Evolutionary conservation across 495 filamentous ascomycete species (phyloP).

Genomic region (Xylaria bambusicola): DNA sequence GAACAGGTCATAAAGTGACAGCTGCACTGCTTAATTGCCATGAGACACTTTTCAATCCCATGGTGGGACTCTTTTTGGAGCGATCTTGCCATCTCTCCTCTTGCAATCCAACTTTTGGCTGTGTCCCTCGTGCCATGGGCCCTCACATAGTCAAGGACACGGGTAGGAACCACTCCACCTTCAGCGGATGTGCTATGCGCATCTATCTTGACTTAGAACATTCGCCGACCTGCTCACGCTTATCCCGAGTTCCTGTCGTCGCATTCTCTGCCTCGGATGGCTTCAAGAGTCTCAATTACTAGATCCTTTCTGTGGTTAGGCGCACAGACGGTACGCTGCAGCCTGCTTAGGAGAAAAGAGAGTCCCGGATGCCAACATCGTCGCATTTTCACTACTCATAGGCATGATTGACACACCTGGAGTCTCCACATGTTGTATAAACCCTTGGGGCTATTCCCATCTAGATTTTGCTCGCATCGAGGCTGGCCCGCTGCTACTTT

Average conservation of each 20-base stretch:
- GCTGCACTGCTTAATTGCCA: neutral
- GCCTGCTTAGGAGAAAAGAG: neutral
- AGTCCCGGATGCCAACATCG: neutral
- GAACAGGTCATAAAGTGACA: neutral
- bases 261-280: neutral
- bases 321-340: neutral
- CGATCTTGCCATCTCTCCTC: neutral
- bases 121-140: neutral
- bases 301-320: neutral
- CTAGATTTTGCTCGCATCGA: neutral
- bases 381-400: neutral
- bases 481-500: neutral
- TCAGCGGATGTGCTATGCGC: neutral
- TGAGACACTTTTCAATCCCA: neutral
- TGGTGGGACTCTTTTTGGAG: neutral
- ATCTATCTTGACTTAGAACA: neutral
- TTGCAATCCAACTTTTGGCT: neutral
- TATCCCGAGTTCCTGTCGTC: neutral
- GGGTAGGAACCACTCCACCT: neutral
- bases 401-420: neutral
- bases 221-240: neutral
- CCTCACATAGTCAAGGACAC: neutral
- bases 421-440: neutral
- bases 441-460: neutral
- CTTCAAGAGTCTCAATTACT: neutral